phyloP scores from a whole-genome alignment of 805 yeast genomes.

The Candida quercuum region DNA sequence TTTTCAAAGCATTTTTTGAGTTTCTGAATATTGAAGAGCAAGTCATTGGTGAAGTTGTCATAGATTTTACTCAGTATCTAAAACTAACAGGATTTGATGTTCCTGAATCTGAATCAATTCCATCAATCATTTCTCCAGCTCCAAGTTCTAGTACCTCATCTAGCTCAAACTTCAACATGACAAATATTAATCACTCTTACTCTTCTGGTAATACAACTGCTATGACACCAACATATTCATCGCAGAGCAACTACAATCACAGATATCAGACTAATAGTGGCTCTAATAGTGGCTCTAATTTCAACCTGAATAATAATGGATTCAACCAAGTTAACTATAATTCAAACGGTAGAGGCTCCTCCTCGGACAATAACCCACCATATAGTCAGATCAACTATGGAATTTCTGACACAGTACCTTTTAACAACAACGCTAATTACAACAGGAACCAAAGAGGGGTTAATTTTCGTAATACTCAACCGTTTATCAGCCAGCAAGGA shows the following conservation, averaged over 20 bases:
- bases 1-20: slow-evolving; percentile 13
- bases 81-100: slow-evolving; percentile 3
- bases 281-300: too few relatives aligned
- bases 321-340: not conserved
- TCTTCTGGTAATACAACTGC: not conserved
- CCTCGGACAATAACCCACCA: not conserved
- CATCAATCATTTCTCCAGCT: not conserved
- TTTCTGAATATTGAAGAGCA: slow-evolving; percentile 3
- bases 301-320: not conserved
- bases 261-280: not conserved
- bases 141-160: slow-evolving; percentile 1
- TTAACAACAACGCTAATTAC: not conserved
- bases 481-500: not conserved
- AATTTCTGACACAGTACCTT: too few relatives aligned
- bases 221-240: not conserved
- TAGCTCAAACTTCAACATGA: not conserved
- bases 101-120: too few relatives aligned
- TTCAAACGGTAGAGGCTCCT: not conserved
- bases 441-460: not conserved
- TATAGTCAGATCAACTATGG: not conserved
- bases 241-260: not conserved
- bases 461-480: not conserved
- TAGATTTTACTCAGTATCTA: not conserved
- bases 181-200: not conserved
- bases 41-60: not conserved